These are phyloP conservation scores for Ostreobium quekettii DNA, from an alignment of 139 green algal species.

Conservation along the genomic window DNA sequence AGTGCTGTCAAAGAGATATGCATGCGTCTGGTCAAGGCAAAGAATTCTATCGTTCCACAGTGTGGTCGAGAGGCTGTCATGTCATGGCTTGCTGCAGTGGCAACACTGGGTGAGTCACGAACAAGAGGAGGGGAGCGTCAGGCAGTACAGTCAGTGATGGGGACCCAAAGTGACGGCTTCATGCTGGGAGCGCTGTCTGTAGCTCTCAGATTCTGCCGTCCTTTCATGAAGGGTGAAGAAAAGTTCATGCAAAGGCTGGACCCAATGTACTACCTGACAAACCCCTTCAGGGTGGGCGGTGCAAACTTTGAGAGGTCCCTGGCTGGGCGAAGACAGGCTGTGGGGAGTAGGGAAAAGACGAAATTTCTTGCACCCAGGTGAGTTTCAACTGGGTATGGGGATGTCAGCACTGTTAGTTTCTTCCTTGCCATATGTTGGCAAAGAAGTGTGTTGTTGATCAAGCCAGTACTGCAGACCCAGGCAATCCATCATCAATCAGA, in stretches of 20 bases:
- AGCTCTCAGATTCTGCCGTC: constrained; percentile 32
- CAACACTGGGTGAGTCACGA: constrained; percentile 23
- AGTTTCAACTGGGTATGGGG: not conserved
- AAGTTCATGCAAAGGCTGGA: constrained; percentile 26
- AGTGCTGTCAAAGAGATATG: constrained; percentile 28
- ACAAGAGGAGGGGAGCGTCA: constrained; percentile 27
- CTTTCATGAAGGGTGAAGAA: constrained; percentile 25
- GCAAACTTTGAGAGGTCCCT: not conserved
- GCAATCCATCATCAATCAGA: too few species aligned
- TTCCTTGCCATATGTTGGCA: too few species aligned
- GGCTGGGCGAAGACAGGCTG: not conserved
- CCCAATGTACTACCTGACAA: constrained; percentile 21
- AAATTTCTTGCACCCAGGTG: not conserved
- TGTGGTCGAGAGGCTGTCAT: constrained; percentile 37
- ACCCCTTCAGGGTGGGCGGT: not conserved
- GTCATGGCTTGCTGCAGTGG: constrained; percentile 37
- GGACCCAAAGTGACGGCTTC: constrained; percentile 22
- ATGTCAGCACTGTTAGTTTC: too few species aligned
- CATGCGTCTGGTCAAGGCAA: constrained; percentile 30
- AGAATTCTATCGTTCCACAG: constrained; percentile 14
- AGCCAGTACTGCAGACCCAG: not conserved
- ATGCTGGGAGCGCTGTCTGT: constrained; percentile 21
- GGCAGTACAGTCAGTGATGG: not conserved
- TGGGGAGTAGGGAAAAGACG: not conserved
- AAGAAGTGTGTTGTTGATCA: not conserved